Evolutionary conservation across 352 stramenopile genomes (phyloP).

Genomic region (Aphanomyces stellatus): DNA sequence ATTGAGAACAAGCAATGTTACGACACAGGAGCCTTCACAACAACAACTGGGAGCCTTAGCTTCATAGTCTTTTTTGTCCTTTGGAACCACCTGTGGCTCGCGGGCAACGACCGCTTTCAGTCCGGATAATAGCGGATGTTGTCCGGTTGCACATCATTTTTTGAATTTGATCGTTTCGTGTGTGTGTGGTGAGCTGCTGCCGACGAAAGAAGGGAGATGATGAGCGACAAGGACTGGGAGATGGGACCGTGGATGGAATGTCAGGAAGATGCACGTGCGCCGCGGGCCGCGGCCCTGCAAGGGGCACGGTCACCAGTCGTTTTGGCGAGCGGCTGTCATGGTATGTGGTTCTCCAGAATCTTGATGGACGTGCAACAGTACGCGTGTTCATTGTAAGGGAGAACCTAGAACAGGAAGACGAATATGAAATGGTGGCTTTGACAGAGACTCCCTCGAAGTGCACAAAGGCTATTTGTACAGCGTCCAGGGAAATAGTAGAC

Average conservation of each 20-base stretch:
- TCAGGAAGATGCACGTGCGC: constrained; percentile 14
- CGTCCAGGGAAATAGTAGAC: background rate
- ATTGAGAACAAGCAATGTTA: too few relatives aligned
- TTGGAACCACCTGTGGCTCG: too few relatives aligned
- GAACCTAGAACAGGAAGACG: background rate
- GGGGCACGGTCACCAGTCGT: constrained; percentile 9
- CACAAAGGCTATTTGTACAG: constrained; percentile 22
- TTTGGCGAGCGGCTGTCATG: constrained; percentile 20
- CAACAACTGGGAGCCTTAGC: too few relatives aligned
- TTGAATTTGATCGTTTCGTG: too few relatives aligned
- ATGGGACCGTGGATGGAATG: background rate
- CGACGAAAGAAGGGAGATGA: constrained; percentile 7
- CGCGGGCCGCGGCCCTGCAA: background rate
- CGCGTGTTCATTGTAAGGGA: constrained; percentile 21
- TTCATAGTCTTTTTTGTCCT: too few relatives aligned
- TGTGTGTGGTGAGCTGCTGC: too few relatives aligned
- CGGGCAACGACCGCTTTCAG: too few relatives aligned
- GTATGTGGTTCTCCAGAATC: constrained; percentile 15
- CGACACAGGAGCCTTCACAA: too few relatives aligned
- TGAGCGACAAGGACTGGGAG: background rate
- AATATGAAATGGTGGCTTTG: constrained; percentile 11
- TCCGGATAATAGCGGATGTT: too few relatives aligned
- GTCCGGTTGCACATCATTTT: too few relatives aligned
- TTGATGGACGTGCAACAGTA: constrained; percentile 18
- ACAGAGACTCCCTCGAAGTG: background rate